Base-by-base conservation (phyloP, 1,284 basidiomycete genomes). In the Vanrija pseudolonga region DNA sequence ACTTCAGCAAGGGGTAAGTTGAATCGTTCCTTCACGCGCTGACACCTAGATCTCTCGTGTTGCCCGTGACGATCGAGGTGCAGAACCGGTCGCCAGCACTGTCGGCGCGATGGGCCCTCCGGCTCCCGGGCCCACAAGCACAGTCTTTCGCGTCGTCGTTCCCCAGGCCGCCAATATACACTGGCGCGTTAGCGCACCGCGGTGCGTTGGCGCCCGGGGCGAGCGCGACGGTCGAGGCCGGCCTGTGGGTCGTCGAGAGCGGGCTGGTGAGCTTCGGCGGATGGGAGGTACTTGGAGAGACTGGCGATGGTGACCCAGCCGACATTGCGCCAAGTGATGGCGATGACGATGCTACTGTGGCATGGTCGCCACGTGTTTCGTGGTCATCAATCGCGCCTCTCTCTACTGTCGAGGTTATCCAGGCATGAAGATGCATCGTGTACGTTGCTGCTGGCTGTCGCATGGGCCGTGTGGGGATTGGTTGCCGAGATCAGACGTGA, bases 1-100 rank as follows among this genome's bases (percentile, higher is more conserved):
- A 89, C 69, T 90, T 91, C 63, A 72, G 74, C 4, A 65, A 74
- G 59, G 86, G 85, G 89, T 89, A 60, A 57, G 83, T 78, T 6
- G 6, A 2, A 20, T 38, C 45, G 23, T 36, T n/a, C 42, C 44
- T 51, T n/a, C 44, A 20, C 36, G 48, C 50, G 17, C 52, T 51
- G 45, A 55, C 43, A 6, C 9, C 32, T 36, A 90, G 89, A 15
- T 79, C 83, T 1, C 84, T 81, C 63, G 76, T 78, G 37, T 72
- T 83, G 3, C 80, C 83, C 0, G 75, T 88, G 12, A 69, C 77
- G 6, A 82, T 91, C 61, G 74, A 72, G 26, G 63, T 94, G 45
- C 81, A 83, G 47, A 94, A 93, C 62, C 61, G 65, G 15, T 77
- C 76, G 1, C 69, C 72, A 0, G 17, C 56, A 2, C 47, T 72